Conservation (phyloP, 805 yeast species). For the Scheffersomyces ergatensis region DNA sequence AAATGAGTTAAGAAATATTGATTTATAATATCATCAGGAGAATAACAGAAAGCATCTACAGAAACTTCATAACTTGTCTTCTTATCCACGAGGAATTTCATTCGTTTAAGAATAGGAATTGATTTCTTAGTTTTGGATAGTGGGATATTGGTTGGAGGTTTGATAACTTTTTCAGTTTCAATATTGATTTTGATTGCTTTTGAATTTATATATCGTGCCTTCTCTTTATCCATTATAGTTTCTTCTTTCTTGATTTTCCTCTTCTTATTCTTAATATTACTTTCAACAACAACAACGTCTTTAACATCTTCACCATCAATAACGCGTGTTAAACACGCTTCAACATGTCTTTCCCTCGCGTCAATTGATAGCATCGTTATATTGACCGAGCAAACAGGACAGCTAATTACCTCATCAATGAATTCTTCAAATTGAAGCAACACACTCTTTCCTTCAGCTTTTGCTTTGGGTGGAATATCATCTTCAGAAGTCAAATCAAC, state of each 20-base stretch:
- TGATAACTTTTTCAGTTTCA: conserved; percentile 5
- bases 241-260: conserved; percentile 3
- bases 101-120: conserved; percentile 55
- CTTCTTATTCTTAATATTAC: conserved; percentile 13
- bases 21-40: conserved; percentile 42
- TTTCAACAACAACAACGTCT: neutral
- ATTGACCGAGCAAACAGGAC: conserved; percentile 53
- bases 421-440: neutral
- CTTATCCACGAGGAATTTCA: conserved; percentile 34
- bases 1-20: conserved; percentile 75
- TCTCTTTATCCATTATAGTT: conserved; percentile 8
- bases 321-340: conserved; percentile 42
- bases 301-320: conserved; percentile 9
- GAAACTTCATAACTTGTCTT: conserved; percentile 37
- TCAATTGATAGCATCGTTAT: conserved; percentile 38
- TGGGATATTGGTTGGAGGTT: conserved; percentile 11
- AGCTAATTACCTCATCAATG: conserved; percentile 13
- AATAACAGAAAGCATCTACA: conserved; percentile 66
- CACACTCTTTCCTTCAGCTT: neutral
- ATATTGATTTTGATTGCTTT: conserved; percentile 5
- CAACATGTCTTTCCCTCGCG: conserved; percentile 53
- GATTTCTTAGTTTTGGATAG: conserved; percentile 18
- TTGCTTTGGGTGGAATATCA: neutral
- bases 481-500: conserved; percentile 2
- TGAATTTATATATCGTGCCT: conserved; percentile 9